Conservation (phyloP, 1,139 yeast species). For the Arxiozyma telluris region DNA sequence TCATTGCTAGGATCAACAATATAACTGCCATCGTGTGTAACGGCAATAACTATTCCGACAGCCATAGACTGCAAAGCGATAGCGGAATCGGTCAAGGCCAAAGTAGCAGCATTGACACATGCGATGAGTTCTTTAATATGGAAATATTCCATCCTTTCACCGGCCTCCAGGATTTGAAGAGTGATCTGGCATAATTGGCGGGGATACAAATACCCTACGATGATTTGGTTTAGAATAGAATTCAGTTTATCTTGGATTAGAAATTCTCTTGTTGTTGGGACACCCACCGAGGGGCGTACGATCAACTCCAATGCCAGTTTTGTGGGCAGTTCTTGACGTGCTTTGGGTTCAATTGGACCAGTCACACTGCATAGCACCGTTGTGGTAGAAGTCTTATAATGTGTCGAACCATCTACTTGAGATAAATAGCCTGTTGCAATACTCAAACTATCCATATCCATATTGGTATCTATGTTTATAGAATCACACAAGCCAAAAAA, state of each 20-base stretch:
- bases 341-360: slow-evolving; percentile 85
- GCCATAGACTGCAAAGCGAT: slow-evolving; percentile 58
- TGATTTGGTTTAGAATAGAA: slow-evolving; percentile 49
- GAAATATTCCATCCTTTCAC: slow-evolving; percentile 36
- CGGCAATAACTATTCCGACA: slow-evolving; percentile 43
- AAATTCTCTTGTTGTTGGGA: slow-evolving; percentile 69
- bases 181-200: slow-evolving; percentile 79
- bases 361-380: slow-evolving; percentile 67
- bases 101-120: slow-evolving; percentile 59
- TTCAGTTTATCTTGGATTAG: slow-evolving; percentile 63
- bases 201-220: slow-evolving; percentile 65
- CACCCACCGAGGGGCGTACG: slow-evolving; percentile 70
- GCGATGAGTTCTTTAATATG: slow-evolving; percentile 53
- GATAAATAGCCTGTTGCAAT: slow-evolving; percentile 31
- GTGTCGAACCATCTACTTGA: slow-evolving; percentile 77
- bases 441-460: not conserved
- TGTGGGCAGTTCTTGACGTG: slow-evolving; percentile 78
- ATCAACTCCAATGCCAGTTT: slow-evolving; percentile 71
- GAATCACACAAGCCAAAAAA: not conserved
- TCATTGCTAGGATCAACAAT: slow-evolving; percentile 38
- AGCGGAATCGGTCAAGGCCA: slow-evolving; percentile 75
- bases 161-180: slow-evolving; percentile 66
- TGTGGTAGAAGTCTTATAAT: slow-evolving; percentile 38
- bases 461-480: not conserved
- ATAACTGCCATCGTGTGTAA: slow-evolving; percentile 33